A percentile compares a stretch with the other conserved stretches of the same genome.
Evolutionary conservation across 202 grass and related monocot genomes (phyloP).

Genomic region (Panicum hallii): DNA sequence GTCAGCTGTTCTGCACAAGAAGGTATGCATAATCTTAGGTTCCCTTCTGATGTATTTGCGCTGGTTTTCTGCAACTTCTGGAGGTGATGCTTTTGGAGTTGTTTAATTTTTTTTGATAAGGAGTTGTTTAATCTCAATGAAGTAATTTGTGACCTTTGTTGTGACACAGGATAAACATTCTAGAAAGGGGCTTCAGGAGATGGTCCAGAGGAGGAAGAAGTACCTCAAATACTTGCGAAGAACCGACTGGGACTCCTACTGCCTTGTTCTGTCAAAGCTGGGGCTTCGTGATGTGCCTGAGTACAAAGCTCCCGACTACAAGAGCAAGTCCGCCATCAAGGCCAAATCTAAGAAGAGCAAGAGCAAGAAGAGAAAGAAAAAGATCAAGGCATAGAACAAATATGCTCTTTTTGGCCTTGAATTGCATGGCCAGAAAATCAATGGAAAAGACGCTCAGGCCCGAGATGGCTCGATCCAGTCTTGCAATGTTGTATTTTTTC

Average conservation of each 20-base stretch:
- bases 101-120: not conserved
- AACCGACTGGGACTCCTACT: constrained; percentile 97
- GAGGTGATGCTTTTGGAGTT: not conserved
- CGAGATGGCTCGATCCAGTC: not conserved
- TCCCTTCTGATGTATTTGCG: not conserved
- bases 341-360: constrained; percentile 61
- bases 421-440: constrained; percentile 19
- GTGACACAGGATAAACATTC: constrained; percentile 88
- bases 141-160: not conserved
- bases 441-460: not conserved
- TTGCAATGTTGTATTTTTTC: constrained; percentile 50
- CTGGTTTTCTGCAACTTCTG: not conserved
- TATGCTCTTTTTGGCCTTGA: not conserved
- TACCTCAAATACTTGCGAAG: constrained; percentile 87
- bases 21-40: constrained; percentile 55
- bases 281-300: constrained; percentile 75
- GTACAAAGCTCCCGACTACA: constrained; percentile 87
- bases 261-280: constrained; percentile 82
- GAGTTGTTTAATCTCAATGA: not conserved
- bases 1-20: constrained; percentile 81
- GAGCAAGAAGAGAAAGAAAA: constrained; percentile 47
- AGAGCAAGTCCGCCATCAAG: constrained; percentile 57
- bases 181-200: constrained; percentile 85
- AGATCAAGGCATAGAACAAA: constrained; percentile 63
- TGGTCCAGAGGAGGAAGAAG: constrained; percentile 98